Evolutionary conservation across 208 protist genomes (phyloP).

Genomic region (Kentomonas sorsogonicus): DNA sequence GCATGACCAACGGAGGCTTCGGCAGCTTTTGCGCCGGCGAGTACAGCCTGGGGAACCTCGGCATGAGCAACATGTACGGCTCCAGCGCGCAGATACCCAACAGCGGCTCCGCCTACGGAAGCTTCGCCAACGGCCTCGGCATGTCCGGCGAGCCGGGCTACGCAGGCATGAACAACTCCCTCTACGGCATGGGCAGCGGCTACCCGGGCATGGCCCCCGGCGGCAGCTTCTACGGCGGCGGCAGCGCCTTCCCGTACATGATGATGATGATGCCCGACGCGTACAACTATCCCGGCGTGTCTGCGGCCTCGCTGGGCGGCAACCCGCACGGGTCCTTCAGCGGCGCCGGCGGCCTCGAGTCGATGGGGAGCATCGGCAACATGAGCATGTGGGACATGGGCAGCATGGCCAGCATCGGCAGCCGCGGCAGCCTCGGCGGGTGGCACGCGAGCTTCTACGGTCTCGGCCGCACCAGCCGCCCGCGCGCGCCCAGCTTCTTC

Average conservation of each 20-base stretch:
- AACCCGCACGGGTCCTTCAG: neutral
- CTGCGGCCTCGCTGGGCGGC: neutral
- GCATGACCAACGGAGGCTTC: slow-evolving; percentile 13
- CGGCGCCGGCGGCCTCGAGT: neutral
- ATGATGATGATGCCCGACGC: neutral
- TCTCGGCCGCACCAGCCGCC: slow-evolving; percentile 5
- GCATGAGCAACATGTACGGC: neutral
- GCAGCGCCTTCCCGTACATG: neutral
- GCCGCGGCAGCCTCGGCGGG: slow-evolving; percentile 19
- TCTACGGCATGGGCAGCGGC: slow-evolving; percentile 13
- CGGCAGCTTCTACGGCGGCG: slow-evolving; percentile 9
- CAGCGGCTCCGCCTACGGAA: too few species aligned
- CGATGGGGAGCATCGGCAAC: slow-evolving; percentile 11
- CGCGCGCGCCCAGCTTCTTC: neutral
- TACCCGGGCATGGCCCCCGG: slow-evolving; percentile 20
- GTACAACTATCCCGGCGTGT: neutral
- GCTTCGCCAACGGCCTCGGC: too few species aligned
- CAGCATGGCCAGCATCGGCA: slow-evolving; percentile 15
- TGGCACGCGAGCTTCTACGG: slow-evolving; percentile 20
- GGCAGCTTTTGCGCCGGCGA: slow-evolving; percentile 10
- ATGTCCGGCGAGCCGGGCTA: too few species aligned
- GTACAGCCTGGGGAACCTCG: neutral
- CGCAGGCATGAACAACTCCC: slow-evolving; percentile 18
- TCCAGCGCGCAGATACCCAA: too few species aligned
- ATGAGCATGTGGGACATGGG: slow-evolving; percentile 8